Conservation (phyloP, 2,329 filamentous ascomycete genomes). For the Ilyonectria robusta region DNA sequence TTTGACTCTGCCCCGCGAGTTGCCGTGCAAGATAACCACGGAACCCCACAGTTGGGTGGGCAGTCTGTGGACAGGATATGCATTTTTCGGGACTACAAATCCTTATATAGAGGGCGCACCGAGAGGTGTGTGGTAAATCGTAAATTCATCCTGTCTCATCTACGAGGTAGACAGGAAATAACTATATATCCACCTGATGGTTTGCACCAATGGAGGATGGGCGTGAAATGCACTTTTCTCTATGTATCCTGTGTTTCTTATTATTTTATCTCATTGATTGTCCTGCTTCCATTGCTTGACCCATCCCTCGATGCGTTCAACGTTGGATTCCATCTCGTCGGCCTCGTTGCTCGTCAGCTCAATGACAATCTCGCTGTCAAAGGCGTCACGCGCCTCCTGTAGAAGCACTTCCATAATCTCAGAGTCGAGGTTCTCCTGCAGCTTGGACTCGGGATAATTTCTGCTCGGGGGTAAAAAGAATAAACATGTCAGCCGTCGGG, state of each 20-base stretch:
- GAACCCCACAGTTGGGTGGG: neutral
- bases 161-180: neutral
- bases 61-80: constrained; percentile 6
- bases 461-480: constrained; percentile 55
- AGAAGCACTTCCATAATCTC: constrained; percentile 98
- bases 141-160: neutral
- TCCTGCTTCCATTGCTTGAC: constrained; percentile 85
- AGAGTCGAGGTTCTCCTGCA: constrained; percentile 96
- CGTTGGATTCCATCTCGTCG: constrained; percentile 90
- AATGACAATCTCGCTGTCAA: constrained; percentile 89
- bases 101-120: neutral
- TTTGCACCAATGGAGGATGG: neutral
- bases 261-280: constrained; percentile 47
- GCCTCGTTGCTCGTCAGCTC: constrained; percentile 86
- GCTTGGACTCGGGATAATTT: constrained; percentile 86
- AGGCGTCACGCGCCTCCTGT: constrained; percentile 90
- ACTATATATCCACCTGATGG: neutral
- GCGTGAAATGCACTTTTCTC: neutral
- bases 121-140: neutral
- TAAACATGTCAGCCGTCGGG: neutral
- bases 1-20: neutral
- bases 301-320: constrained; percentile 88
- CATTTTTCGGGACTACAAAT: constrained; percentile 21
- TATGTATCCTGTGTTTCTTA: neutral
- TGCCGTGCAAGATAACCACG: neutral